Evolutionary conservation across 768 basidiomycete genomes (phyloP), one percentile per base, ranked within the genome.

Genomic region (Tylopilus felleus): DNA sequence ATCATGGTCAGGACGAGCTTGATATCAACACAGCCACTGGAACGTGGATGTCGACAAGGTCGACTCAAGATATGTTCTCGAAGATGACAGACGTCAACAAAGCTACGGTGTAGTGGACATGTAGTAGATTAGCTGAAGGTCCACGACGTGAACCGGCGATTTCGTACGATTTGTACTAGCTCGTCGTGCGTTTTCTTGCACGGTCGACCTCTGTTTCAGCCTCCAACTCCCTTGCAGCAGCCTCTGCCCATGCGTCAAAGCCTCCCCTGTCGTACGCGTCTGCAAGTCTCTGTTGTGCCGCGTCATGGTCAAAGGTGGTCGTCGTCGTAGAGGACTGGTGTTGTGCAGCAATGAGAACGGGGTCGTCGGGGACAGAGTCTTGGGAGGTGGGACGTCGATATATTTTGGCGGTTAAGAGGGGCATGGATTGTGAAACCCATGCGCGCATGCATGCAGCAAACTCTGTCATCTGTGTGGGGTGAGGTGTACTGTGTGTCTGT

Each of bases 191-290:
- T 29, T 47, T 62, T 22, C 38, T 75, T 17, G 65, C 62, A 45
- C 81, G 68, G 61, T 86, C 85, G 13, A 76, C 55, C 39, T 77
- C 69, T 0, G 71, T 74, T 61, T 89, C 87, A 0, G 74, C 75
- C 61, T 88, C 85, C 45, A 84, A 55, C 64, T 88, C 87, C 25
- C 71, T 71, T 49, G 74, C 58, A 1, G 75, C 82, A n/a, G 72
- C 74, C 50, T 81, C 73, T 10, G 75, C 72, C 83, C 85, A 87
- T 2, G 75, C 71, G 0, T 73, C 60, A 28, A 87, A 69, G 0
- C 88, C 86, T 6, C 80, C 84, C 21, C 77, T 67, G 10, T 85
- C 80, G 56, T 80, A 90, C 0, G 84, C 84, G 7, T 65, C 74
- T 41, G 71, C 63, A 12, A 90, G 67, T 10, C 85, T 75, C 45